Percentiles rank a stretch among this genome's conserved stretches.
Conservation (phyloP, 2,329 filamentous ascomycete species). For the Helicocarpus griseus region DNA sequence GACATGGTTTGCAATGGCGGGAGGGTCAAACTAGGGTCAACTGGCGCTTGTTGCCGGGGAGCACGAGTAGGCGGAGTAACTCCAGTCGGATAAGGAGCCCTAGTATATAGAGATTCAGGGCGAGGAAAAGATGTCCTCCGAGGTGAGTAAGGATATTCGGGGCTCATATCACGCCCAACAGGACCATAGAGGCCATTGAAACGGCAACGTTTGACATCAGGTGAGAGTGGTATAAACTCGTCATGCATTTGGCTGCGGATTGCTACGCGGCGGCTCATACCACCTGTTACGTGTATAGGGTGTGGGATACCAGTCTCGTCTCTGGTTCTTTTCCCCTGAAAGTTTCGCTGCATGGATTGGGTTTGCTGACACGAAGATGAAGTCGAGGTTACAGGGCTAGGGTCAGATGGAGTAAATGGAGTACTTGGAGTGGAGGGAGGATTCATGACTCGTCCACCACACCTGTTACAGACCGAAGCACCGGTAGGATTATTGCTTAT, state of each 20-base stretch:
- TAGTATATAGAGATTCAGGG: conserved; percentile 24
- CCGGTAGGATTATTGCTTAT: conserved; percentile 29
- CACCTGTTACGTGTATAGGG: conserved; percentile 18
- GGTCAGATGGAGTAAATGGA: conserved; percentile 29
- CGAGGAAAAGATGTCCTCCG: conserved; percentile 35
- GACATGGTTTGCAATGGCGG: conserved; percentile 42
- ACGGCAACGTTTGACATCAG: conserved; percentile 55
- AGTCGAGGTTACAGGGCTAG: conserved; percentile 14
- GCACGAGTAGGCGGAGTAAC: conserved; percentile 43
- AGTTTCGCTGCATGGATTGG: conserved; percentile 14
- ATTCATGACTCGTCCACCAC: conserved; percentile 41
- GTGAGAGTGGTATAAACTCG: conserved; percentile 34
- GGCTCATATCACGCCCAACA: conserved; percentile 29
- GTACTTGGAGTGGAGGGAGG: conserved; percentile 33
- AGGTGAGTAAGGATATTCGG: conserved; percentile 31
- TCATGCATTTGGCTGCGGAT: conserved; percentile 21
- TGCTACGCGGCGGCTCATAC: conserved; percentile 14
- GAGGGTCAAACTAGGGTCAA: conserved; percentile 42
- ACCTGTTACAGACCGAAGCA: conserved; percentile 31
- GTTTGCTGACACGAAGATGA: conserved; percentile 22
- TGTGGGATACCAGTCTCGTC: conserved; percentile 17
- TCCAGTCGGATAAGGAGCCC: conserved; percentile 38
- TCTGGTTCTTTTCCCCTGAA: conserved; percentile 15
- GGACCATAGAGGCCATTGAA: conserved; percentile 40
- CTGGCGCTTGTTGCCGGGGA: conserved; percentile 24